phyloP scores from a whole-genome alignment of 345 rosid genomes.

The Mercurialis annua region DNA sequence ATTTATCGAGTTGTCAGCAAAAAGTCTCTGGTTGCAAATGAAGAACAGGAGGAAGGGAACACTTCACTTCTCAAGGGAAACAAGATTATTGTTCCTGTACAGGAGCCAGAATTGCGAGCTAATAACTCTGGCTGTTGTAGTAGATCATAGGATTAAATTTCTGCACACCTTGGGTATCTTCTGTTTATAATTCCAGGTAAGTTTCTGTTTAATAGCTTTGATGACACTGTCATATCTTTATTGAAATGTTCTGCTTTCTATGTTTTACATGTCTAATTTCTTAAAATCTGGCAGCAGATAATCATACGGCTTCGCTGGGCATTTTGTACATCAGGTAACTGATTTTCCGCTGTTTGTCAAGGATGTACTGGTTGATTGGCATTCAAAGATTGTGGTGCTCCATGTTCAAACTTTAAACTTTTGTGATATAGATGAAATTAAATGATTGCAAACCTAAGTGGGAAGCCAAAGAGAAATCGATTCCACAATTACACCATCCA shows the following conservation, averaged over 20 bases:
- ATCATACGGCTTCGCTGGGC: background rate
- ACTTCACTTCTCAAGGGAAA: slow-evolving; percentile 51
- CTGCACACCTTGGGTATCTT: background rate
- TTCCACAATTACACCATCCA: background rate
- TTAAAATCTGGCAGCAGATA: background rate
- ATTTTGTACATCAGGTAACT: slow-evolving; percentile 10
- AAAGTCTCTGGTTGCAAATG: slow-evolving; percentile 49
- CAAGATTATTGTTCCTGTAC: slow-evolving; percentile 36
- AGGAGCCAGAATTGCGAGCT: slow-evolving; percentile 29
- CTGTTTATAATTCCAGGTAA: slow-evolving; percentile 17
- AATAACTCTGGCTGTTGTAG: slow-evolving; percentile 35
- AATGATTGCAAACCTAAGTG: slow-evolving; percentile 6
- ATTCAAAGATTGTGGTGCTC: background rate
- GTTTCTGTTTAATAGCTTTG: background rate
- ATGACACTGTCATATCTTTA: background rate
- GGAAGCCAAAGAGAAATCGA: background rate
- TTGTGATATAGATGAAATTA: slow-evolving; percentile 3
- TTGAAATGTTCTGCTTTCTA: background rate
- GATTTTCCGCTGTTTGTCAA: background rate
- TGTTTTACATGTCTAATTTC: slow-evolving; percentile 2
- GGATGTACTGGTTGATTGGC: slow-evolving; percentile 10
- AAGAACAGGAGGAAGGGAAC: slow-evolving; percentile 46
- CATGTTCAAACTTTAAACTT: slow-evolving; percentile 3
- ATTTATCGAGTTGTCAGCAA: slow-evolving; percentile 52
- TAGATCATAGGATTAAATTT: slow-evolving; percentile 24